Conservation (phyloP, 176 grass and related monocot species). For the Zoysia japonica region DNA sequence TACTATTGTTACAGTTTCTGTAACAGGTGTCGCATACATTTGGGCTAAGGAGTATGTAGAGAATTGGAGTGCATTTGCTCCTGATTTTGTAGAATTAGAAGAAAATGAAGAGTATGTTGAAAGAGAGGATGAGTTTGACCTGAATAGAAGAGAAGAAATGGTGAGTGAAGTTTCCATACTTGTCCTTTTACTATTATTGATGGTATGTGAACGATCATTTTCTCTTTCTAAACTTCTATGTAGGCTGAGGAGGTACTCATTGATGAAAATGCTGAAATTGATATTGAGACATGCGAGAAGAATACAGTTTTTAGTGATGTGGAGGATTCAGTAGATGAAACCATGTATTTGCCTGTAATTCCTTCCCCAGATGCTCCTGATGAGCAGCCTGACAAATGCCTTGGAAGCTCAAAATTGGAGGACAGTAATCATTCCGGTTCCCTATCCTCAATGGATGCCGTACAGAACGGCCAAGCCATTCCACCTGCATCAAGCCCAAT, state of each 20-base stretch:
- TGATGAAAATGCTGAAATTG: constrained; percentile 77
- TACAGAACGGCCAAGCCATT: constrained; percentile 72
- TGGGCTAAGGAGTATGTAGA: constrained; percentile 93
- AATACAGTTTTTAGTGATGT: constrained; percentile 62
- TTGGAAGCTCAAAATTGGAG: constrained; percentile 83
- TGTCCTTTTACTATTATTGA: constrained; percentile 31
- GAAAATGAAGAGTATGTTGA: constrained; percentile 99
- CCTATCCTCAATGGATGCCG: constrained; percentile 74
- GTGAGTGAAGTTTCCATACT: constrained; percentile 32
- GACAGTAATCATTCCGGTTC: constrained; percentile 93
- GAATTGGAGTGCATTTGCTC: constrained; percentile 98
- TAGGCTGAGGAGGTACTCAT: constrained; percentile 75
- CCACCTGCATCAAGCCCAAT: constrained; percentile 68
- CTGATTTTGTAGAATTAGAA: constrained; percentile 93
- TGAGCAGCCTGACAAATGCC: constrained; percentile 88
- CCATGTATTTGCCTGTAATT: constrained; percentile 67
- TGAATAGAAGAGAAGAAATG: constrained; percentile 76
- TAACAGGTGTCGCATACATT: constrained; percentile 71
- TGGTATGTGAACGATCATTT: constrained; percentile 34
- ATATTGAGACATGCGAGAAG: constrained; percentile 71
- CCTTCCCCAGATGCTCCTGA: constrained; percentile 76
- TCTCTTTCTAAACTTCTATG: constrained; percentile 29
- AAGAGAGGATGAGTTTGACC: constrained; percentile 88
- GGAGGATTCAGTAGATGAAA: constrained; percentile 62
- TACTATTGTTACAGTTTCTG: constrained; percentile 78